Evolutionary conservation across 1,284 basidiomycete species (phyloP), one percentile per base, ranked within the genome.

Genomic region (Phellinidium pouzarii): DNA sequence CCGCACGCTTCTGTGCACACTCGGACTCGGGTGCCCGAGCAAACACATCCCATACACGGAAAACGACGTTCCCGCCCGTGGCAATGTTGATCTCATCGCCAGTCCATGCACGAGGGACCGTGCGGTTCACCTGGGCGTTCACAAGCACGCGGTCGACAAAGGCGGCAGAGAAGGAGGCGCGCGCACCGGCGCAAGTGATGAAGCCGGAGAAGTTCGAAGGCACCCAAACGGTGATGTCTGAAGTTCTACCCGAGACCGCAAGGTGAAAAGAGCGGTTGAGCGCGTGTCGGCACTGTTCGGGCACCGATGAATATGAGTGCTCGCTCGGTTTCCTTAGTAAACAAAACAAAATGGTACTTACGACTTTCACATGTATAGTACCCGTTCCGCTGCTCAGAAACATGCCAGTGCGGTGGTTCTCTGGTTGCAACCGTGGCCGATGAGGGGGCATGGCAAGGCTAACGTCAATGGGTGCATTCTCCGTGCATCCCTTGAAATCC

Each of bases 11-110:
- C 65, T 78, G 37, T 83, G 69, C 1, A 73, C 69, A 66, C 86
- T 84, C 69, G 1, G 73, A 78, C 64, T 88, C 85, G 11, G 83
- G 78, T 46, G 77, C 71, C 55, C 76, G 73, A 11, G 79, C 77
- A 58, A 76, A 72, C 54, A 84, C 75, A 62, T 88, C 83, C 86
- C 86, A 88, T 84, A 87, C 87, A 27, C 80, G 78, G 65, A 88
- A 84, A 2, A 73, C 76, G 50, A 88, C 74, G 34, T 65, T 67
- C 7, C 85, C 85, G 12, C 62, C 60, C 20, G 84, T 84, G 44
- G 69, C 67, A 3, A 88, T 73, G 42, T 80, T 66, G 41, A 87
- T 77, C 59, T 80, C 76, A 61, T 88, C 86, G 52, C 72, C 69
- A 26, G 67, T 65, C 57, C 64, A 61, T 22, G 65, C 66, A 26